These are phyloP conservation scores for Chrysoporthe cubensis DNA, from an alignment of 2,329 filamentous ascomycete genomes.

Conservation along the genomic window DNA sequence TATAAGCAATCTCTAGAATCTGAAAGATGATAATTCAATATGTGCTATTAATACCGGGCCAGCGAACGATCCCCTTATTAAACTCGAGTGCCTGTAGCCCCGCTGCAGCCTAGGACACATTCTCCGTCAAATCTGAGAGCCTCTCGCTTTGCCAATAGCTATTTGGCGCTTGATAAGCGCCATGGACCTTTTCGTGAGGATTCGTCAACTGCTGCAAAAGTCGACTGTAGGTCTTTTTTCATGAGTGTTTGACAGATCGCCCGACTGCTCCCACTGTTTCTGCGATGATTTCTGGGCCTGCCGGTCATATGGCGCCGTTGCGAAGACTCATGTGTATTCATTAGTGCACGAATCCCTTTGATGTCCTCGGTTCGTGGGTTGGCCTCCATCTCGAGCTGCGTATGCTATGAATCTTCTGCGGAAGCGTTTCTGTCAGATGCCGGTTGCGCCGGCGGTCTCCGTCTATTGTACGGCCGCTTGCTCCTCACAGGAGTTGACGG, in stretches of 20 bases:
- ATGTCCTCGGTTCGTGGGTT: neutral
- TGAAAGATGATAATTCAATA: neutral
- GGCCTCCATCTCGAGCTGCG: neutral
- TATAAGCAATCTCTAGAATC: neutral
- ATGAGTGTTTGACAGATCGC: neutral
- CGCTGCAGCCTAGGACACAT: neutral
- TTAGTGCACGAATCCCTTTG: neutral
- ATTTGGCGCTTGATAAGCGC: neutral
- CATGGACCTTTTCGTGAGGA: neutral
- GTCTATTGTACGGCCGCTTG: constrained; percentile 24
- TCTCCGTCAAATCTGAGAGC: neutral
- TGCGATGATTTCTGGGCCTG: neutral
- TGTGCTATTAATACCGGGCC: neutral
- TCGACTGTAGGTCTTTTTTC: neutral
- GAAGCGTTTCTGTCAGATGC: neutral
- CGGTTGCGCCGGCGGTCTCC: constrained; percentile 14
- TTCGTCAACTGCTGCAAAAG: neutral
- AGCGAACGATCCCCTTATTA: neutral
- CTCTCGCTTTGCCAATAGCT: neutral
- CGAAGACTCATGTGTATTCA: neutral
- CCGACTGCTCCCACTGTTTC: neutral
- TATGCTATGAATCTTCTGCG: neutral
- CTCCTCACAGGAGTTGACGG: constrained; percentile 18
- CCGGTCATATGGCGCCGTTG: neutral
- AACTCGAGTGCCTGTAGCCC: neutral